Conservation (phyloP, 2,329 filamentous ascomycete species). For the Neonectria magnoliae region DNA sequence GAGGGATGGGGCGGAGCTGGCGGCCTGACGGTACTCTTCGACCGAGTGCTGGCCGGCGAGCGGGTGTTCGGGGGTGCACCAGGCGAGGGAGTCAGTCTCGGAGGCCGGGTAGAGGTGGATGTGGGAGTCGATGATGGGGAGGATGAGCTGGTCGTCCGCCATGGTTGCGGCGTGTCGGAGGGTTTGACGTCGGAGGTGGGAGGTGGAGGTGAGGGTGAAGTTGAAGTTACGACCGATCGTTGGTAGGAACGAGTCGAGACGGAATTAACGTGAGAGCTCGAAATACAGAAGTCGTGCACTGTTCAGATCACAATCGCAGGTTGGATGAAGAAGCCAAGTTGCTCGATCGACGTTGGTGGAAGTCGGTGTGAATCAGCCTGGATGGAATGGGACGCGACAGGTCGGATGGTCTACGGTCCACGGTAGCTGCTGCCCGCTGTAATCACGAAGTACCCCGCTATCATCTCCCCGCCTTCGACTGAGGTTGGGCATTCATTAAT, state of each 20-base stretch:
- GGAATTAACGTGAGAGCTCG: background rate
- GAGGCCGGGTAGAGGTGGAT: constrained; percentile 85
- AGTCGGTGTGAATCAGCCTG: constrained; percentile 17
- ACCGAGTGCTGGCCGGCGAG: constrained; percentile 73
- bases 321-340: constrained; percentile 1
- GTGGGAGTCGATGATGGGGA: constrained; percentile 86
- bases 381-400: constrained; percentile 4
- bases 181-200: background rate
- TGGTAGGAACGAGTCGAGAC: background rate
- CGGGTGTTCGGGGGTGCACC: constrained; percentile 69
- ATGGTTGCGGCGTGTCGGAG: constrained; percentile 38
- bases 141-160: constrained; percentile 52
- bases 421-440: constrained; percentile 11
- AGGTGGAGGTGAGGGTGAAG: background rate
- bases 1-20: constrained; percentile 55
- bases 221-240: background rate
- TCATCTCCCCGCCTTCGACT: constrained; percentile 19
- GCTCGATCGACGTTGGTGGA: constrained; percentile 7
- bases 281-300: background rate
- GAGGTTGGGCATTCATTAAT: constrained; percentile 7
- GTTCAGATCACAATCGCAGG: background rate
- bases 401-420: background rate
- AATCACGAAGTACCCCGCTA: constrained; percentile 17
- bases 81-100: constrained; percentile 74
- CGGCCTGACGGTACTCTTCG: constrained; percentile 67